Evolutionary conservation across 768 basidiomycete species (phyloP), one percentile per base, ranked within the genome.

Genomic region (Aureoboletus auriporus): DNA sequence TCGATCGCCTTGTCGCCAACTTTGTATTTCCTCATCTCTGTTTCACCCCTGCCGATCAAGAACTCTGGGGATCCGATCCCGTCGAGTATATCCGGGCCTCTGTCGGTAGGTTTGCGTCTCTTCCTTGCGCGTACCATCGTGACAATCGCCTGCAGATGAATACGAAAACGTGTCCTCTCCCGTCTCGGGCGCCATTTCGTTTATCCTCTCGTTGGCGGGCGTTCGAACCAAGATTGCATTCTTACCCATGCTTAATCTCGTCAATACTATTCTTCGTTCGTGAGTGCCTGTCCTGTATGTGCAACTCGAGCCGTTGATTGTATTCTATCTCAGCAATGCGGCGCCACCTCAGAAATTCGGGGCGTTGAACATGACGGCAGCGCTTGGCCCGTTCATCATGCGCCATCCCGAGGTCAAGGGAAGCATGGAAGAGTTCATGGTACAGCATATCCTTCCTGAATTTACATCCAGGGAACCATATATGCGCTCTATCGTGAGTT

Each of bases 11-110:
- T 5, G 79, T 93, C n/a, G 82, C 85, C 8, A 76, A 73, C 33
- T 92, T 93, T 57, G 82, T 87, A 16, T 94, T 93, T 75, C 90
- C 93, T 28, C 86, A 89, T 59, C 77, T 95, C 26, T 86, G 82
- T 17, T 93, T 93, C 71, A 86, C 82, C 23, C 69, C 80, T 11
- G 66, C 75, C 2, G 82, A 83, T 58, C 74, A 82, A 57, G 75
- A 82, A 37, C 71, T 86, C 5, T 94, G 91, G 89, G 76, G 83
- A 46, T 69, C 68, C n/a, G 93, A 95, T 62, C 87, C 90, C 4
- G 73, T 89, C 38, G 91, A 93, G 53, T 94, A 88, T 60, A 71
- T 92, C 46, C 80, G 90, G 6, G 72, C 82, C 30, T 78, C 82
- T 23, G 77, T 90, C 41, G 91, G 90, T 90, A 52, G 43, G 75